Evolutionary conservation across 495 filamentous ascomycete species (phyloP).

Genomic region (Podospora didyma): DNA sequence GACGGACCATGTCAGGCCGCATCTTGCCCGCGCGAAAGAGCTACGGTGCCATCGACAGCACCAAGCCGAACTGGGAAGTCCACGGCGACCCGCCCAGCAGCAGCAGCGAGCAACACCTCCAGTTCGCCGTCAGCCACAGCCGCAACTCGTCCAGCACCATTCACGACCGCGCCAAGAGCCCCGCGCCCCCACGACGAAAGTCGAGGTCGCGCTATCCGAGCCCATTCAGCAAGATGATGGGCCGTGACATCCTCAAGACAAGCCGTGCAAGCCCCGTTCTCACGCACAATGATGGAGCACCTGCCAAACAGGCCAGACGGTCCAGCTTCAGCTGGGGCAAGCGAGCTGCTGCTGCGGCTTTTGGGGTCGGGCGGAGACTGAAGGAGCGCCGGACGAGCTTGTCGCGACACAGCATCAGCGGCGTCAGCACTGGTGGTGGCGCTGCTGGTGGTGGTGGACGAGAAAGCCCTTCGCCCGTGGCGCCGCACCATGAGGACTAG

Average conservation of each 20-base stretch:
- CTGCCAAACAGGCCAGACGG: neutral
- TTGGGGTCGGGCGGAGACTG: slow-evolving; percentile 14
- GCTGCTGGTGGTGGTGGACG: neutral
- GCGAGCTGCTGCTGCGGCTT: slow-evolving; percentile 19
- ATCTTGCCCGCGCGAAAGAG: slow-evolving; percentile 15
- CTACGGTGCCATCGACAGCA: slow-evolving; percentile 10
- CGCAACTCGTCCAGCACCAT: too few species aligned
- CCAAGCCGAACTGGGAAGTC: slow-evolving; percentile 9
- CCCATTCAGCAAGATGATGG: slow-evolving; percentile 5
- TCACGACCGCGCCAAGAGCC: too few species aligned
- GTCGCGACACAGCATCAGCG: neutral
- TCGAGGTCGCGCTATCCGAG: slow-evolving; percentile 7
- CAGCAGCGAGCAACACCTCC: neutral
- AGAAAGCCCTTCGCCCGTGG: neutral
- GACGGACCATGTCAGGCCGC: slow-evolving; percentile 8
- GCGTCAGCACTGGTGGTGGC: too few species aligned
- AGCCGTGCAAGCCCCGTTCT: slow-evolving; percentile 4
- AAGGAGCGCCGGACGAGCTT: slow-evolving; percentile 11
- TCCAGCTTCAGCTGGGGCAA: slow-evolving; percentile 18
- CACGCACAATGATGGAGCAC: neutral
- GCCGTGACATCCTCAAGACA: slow-evolving; percentile 3
- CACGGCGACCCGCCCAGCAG: neutral
- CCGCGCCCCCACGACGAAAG: neutral
- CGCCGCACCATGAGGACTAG: slow-evolving; percentile 7
- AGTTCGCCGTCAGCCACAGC: neutral